Base-by-base conservation (phyloP, 148 eudicot genomes). In the Spergularia bocconei region DNA sequence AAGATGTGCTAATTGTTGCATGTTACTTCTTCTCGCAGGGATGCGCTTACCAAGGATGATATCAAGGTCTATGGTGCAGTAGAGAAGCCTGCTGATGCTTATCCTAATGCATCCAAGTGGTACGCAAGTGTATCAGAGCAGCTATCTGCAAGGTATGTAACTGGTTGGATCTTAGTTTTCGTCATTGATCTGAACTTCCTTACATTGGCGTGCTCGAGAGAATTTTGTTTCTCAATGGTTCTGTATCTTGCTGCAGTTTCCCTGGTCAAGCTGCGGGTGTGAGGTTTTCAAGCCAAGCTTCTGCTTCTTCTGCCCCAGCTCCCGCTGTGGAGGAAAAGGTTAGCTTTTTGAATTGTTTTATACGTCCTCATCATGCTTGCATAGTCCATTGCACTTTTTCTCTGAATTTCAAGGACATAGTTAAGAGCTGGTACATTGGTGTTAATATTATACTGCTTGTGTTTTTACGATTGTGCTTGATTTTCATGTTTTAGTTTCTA, bases 211-310 rank as follows among this genome's bases (percentile, higher is more conserved):
- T 0, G 15, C 60, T 20, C 33, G 0, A 25, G 25, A 7, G 44
- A 48, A 13, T 54, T 7, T 67, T 20, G 52, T 52, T 51, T 59
- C 59, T 13, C 38, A 20, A 36, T 50, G 12, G n/a, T 38, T 19
- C 48, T 61, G 10, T 44, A 48, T 13, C 62, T 54, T 19, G 19
- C 14, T 64, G 72, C 71, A 93, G 98, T 80, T 93, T 93, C 70
- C 98, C 98, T 48, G 98, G 98, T 15, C 86, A 87, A 78, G 91
- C 97, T 80, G 88, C 80, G 62, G 97, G 99, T 23, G 97, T 93
- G 81, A 85, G 83, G 19, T 58, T 91, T 20, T 84, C 79, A 13
- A 17, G 75, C 54, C 76, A 82, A 60, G 77, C 84, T 72, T 74
- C 85, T 23, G 79, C 77, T 20, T 85, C 75, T 29, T 29, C 36